These are phyloP conservation scores for Lizonia empirigonia DNA, from an alignment of 2,329 filamentous ascomycete species.

Conservation along the genomic window DNA sequence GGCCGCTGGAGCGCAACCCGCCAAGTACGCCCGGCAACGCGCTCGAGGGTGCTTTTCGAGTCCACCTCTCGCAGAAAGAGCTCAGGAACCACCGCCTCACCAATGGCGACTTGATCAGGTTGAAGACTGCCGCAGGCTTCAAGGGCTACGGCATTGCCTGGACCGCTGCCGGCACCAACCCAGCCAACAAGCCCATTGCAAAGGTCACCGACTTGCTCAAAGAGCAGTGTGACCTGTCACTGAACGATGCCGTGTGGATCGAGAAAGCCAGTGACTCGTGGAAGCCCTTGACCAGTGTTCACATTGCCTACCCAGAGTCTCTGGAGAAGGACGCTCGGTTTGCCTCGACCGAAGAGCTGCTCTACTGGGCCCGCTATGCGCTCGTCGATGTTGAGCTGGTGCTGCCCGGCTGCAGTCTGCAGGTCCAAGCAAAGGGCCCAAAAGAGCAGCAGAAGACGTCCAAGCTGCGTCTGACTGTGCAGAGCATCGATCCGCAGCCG, in stretches of 20 bases:
- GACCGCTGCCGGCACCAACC: constrained; percentile 57
- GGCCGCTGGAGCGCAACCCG: constrained; percentile 57
- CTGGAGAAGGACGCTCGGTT: constrained; percentile 29
- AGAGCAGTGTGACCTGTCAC: constrained; percentile 71
- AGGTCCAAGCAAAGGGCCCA: constrained; percentile 56
- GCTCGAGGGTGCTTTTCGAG: constrained; percentile 63
- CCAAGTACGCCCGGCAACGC: constrained; percentile 53
- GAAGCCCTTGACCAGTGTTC: constrained; percentile 40
- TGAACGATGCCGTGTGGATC: constrained; percentile 62
- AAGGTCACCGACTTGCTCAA: constrained; percentile 76
- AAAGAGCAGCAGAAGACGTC: constrained; percentile 58
- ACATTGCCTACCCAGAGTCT: constrained; percentile 28
- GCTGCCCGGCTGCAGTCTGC: constrained; percentile 72
- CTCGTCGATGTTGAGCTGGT: constrained; percentile 68
- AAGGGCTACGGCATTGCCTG: constrained; percentile 67
- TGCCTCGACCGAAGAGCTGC: constrained; percentile 33
- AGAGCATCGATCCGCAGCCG: constrained; percentile 56
- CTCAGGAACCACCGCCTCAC: constrained; percentile 61
- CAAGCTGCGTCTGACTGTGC: constrained; percentile 63
- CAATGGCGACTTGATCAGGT: constrained; percentile 64
- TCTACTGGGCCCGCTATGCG: constrained; percentile 38
- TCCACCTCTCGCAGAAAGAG: constrained; percentile 62
- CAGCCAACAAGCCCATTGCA: constrained; percentile 46
- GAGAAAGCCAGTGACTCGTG: constrained; percentile 52
- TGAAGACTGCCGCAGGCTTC: constrained; percentile 52